Percentiles rank a stretch among this genome's conserved stretches.
phyloP scores from a whole-genome alignment of 257 asterid species.

The Solanum appendiculatum region DNA sequence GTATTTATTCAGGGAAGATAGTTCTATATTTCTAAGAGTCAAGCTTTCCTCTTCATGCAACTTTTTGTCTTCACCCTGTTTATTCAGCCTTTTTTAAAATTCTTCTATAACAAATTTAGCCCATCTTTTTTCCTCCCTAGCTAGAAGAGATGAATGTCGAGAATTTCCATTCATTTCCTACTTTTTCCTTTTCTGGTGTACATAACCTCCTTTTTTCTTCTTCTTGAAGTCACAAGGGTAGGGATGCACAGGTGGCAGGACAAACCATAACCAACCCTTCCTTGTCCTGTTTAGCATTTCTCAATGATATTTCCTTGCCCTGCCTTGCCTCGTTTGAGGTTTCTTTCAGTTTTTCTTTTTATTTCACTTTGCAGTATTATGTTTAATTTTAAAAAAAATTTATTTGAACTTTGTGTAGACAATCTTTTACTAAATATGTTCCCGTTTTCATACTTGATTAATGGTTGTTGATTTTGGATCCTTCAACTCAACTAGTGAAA shows the following conservation, averaged over 20 bases:
- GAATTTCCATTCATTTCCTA: not conserved
- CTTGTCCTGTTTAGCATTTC: not conserved
- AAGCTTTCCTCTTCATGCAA: not conserved
- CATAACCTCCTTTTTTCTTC: not conserved
- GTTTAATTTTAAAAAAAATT: not conserved
- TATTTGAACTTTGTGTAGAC: not conserved
- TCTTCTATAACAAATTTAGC: not conserved
- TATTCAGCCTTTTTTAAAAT: not conserved
- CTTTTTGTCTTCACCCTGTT: not conserved
- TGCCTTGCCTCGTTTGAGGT: not conserved
- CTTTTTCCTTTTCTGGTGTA: not conserved
- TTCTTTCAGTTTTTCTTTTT: not conserved
- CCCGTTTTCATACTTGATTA: not conserved
- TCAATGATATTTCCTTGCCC: not conserved
- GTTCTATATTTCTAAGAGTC: not conserved
- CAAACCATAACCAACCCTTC: not conserved
- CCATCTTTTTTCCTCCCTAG: not conserved
- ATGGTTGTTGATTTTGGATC: not conserved
- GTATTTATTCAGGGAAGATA: not conserved
- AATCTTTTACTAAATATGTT: not conserved
- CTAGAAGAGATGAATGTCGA: not conserved
- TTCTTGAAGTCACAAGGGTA: not conserved
- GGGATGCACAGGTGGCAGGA: not conserved
- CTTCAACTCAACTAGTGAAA: not conserved
- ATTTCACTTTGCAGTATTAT: not conserved